phyloP scores from a whole-genome alignment of 495 filamentous ascomycete species.

The Hypoxylon lenormandii region DNA sequence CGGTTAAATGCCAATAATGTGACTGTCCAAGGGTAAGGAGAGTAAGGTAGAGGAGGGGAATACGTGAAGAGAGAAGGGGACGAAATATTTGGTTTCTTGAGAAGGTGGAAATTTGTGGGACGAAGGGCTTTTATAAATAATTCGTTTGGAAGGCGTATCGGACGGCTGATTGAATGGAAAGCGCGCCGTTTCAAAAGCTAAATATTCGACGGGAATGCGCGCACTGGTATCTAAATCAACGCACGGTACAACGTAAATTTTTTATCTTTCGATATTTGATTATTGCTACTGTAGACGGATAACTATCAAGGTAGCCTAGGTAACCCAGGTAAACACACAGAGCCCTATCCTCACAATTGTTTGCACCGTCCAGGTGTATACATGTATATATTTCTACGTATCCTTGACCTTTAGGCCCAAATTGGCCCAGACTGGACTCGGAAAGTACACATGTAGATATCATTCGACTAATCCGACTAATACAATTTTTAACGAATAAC shows the following conservation, averaged over 20 bases:
- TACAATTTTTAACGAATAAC: not conserved
- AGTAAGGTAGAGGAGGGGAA: not conserved
- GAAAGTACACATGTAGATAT: too few species aligned
- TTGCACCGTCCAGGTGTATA: too few species aligned
- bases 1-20: not conserved
- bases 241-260: not conserved
- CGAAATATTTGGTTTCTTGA: not conserved
- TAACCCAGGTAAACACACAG: too few species aligned
- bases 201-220: not conserved
- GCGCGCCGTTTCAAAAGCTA: not conserved
- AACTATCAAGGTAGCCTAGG: too few species aligned
- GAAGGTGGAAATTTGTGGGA: not conserved
- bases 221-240: not conserved
- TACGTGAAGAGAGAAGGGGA: not conserved
- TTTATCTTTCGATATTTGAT: too few species aligned
- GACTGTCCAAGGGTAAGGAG: not conserved
- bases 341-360: too few species aligned
- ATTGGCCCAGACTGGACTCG: too few species aligned
- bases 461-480: too few species aligned
- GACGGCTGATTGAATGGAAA: not conserved
- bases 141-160: not conserved
- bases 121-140: not conserved
- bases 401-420: too few species aligned
- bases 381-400: too few species aligned
- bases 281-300: too few species aligned